Evolutionary conservation across 768 basidiomycete genomes (phyloP).

Genomic region (Amanita rubescens): DNA sequence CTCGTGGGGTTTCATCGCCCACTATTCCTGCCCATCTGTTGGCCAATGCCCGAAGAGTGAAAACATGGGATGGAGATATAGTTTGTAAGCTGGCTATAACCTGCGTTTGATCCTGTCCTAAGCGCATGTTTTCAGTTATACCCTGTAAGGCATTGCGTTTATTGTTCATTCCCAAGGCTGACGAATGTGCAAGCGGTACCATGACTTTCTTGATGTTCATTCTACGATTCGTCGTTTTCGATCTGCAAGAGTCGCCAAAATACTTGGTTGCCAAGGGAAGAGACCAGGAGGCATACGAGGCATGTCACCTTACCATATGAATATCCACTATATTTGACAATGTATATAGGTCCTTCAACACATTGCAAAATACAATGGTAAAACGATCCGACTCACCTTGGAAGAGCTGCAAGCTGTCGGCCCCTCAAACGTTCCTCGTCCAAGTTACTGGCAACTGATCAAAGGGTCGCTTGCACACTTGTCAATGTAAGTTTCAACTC

Average conservation of each 20-base stretch:
- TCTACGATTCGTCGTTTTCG: constrained; percentile 48
- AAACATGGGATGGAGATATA: constrained; percentile 61
- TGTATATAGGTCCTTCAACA: constrained; percentile 35
- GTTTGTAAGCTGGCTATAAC: constrained; percentile 26
- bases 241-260: constrained; percentile 55
- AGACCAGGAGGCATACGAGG: constrained; percentile 47
- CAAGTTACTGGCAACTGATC: constrained; percentile 23
- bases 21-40: constrained; percentile 41
- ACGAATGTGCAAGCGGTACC: constrained; percentile 25
- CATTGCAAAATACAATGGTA: constrained; percentile 42
- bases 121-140: constrained; percentile 22
- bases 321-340: no score
- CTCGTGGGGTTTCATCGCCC: constrained; percentile 49
- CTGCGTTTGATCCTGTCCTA: background rate
- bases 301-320: constrained; percentile 10
- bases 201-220: constrained; percentile 48
- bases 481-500: constrained; percentile 29
- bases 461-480: constrained; percentile 28
- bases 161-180: background rate
- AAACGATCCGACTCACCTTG: constrained; percentile 34
- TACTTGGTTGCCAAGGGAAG: constrained; percentile 50
- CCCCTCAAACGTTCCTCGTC: constrained; percentile 8
- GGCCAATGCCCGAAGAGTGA: constrained; percentile 35
- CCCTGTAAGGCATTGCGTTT: constrained; percentile 24
- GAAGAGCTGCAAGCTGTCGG: constrained; percentile 32